Base-by-base conservation (phyloP, 2,329 filamentous ascomycete species). In the Pestalotiopsis sp. region DNA sequence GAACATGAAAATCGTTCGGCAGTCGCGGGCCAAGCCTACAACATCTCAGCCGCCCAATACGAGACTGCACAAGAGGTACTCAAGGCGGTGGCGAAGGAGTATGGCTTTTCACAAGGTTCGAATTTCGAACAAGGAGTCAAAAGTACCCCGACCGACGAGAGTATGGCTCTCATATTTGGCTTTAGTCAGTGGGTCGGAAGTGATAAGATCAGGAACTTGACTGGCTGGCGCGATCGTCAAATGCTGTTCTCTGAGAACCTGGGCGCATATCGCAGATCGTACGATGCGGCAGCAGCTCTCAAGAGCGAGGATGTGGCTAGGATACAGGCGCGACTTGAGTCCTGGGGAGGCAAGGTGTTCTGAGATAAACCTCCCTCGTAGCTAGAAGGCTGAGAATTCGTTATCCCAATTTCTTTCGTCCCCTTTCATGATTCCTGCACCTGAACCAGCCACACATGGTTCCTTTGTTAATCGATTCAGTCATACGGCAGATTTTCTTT, bases 111-210 rank as follows among this genome's bases (percentile, higher is more conserved):
- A 2, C 74, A 70, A 1, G 80, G 79, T 0, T 74, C 77, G 1
- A 71, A 70, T 20, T 81, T 77, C 36, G 65, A 77, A 2, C 68
- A 72, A 72, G 27, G 56, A 17, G 17, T 56, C 23, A 31, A 57
- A 61, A 23, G 13, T 31, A 38, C 41, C 11, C 52, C 9, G 11
- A 17, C 23, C 14, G 27, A 60, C 14, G 6, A 17, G n/a, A 12
- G 14, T 13, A 41, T 45, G 52, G 52, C 27, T 25, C 75, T 1
- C 68, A 20, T 80, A 3, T 75, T 83, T 17, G 77, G 77, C 13
- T 82, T 79, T 38, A 79, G 77, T 20, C 82, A 84, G 71, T 84
- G 82, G 82, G 79, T 83, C 0, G 76, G 78, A 17, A 83, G 81
- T n/a, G 74, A 78, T 0, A 84, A 82, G 72, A 77, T 84, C 11